A percentile compares a stretch with the other conserved stretches of the same genome.
Conservation (phyloP, 805 yeast genomes). For the Kregervanrija fluxuum region DNA sequence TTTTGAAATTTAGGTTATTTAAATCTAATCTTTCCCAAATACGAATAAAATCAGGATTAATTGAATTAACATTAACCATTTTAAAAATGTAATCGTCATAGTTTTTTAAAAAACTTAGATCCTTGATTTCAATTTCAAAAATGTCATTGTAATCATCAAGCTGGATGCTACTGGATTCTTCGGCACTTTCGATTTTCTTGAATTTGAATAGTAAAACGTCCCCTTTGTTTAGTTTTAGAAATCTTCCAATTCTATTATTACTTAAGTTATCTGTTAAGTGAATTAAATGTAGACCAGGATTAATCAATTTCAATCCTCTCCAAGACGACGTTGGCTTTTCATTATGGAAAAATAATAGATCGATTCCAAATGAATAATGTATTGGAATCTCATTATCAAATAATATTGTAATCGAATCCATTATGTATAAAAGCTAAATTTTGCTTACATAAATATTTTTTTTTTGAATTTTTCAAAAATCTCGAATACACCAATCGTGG, state of each 20-base stretch:
- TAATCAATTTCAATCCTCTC: slow-evolving; percentile 44
- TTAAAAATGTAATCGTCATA: too few relatives aligned
- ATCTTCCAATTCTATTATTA: slow-evolving; percentile 36
- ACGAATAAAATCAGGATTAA: too few relatives aligned
- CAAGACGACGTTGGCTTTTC: slow-evolving; percentile 7
- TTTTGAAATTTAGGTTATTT: neutral
- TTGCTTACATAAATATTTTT: too few relatives aligned
- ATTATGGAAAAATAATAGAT: slow-evolving; percentile 16
- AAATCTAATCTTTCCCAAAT: neutral
- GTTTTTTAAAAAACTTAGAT: too few relatives aligned
- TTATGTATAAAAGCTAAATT: neutral
- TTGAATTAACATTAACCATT: too few relatives aligned
- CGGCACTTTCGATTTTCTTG: neutral
- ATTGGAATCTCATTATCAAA: slow-evolving; percentile 33
- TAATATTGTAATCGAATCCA: neutral
- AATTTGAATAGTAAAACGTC: slow-evolving; percentile 14
- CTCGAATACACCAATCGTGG: too few relatives aligned
- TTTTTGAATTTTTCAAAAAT: too few relatives aligned
- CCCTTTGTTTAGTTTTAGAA: slow-evolving; percentile 28
- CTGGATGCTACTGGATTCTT: neutral
- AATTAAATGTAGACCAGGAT: slow-evolving; percentile 45
- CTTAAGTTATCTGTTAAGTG: slow-evolving; percentile 38
- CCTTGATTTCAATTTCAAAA: too few relatives aligned
- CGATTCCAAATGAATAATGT: slow-evolving; percentile 17
- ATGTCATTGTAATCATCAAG: neutral